Conservation (phyloP, 1,139 yeast species). For the Nakaseomyces glabratus region DNA sequence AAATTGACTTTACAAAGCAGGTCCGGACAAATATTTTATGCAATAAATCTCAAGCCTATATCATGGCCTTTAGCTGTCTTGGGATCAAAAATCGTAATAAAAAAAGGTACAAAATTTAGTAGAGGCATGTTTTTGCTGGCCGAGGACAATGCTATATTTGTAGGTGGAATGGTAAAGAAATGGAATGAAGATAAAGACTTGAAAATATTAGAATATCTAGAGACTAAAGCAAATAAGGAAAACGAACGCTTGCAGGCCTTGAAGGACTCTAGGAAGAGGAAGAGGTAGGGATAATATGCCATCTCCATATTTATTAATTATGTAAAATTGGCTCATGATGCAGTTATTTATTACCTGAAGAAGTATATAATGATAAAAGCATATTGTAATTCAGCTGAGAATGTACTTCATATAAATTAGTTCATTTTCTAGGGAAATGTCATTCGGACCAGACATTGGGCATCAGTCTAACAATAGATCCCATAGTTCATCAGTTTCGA, state of each 20-base stretch:
- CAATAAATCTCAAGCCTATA: slow-evolving; percentile 29
- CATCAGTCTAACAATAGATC: slow-evolving; percentile 38
- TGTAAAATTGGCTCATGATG: too few relatives aligned
- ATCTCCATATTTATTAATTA: too few relatives aligned
- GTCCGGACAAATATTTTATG: slow-evolving; percentile 32
- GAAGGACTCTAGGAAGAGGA: slow-evolving; percentile 15
- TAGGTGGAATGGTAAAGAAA: slow-evolving; percentile 25
- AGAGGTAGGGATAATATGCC: slow-evolving; percentile 9
- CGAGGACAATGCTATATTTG: slow-evolving; percentile 17
- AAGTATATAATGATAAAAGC: too few relatives aligned
- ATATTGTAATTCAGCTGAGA: too few relatives aligned
- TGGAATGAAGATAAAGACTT: slow-evolving; percentile 29
- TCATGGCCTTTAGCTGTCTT: slow-evolving; percentile 21
- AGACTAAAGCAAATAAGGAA: slow-evolving; percentile 20
- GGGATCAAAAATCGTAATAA: slow-evolving; percentile 28
- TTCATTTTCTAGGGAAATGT: too few relatives aligned
- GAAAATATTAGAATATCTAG: slow-evolving; percentile 24
- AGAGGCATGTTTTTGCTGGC: slow-evolving; percentile 26
- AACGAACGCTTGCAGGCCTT: slow-evolving; percentile 5
- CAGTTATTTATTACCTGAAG: too few relatives aligned
- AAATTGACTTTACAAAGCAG: slow-evolving; percentile 36
- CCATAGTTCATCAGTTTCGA: slow-evolving; percentile 73
- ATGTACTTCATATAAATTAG: too few relatives aligned
- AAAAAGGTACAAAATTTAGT: slow-evolving; percentile 21
- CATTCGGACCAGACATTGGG: too few relatives aligned